Percentiles rank a stretch among this genome's conserved stretches.
Conservation (phyloP, 106 monocot genomes). For the Apostasia shenzhenica region DNA sequence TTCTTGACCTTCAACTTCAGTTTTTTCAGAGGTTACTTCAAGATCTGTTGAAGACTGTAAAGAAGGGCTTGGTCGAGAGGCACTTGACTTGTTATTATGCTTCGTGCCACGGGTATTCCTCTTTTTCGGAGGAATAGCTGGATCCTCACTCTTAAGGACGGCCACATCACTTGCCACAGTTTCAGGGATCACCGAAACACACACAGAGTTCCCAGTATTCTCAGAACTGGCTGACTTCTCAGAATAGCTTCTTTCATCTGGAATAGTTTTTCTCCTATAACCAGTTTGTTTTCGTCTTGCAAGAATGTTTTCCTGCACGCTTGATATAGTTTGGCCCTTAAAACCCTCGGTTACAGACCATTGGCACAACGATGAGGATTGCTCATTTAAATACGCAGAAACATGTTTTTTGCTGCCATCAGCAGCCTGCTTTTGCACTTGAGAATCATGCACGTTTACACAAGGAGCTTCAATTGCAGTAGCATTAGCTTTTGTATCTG, state of each 20-base stretch:
- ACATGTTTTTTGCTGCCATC: slow-evolving; percentile 8
- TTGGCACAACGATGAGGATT: neutral
- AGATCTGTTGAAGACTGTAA: slow-evolving; percentile 8
- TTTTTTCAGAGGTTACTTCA: slow-evolving; percentile 16
- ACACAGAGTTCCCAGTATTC: slow-evolving; percentile 9
- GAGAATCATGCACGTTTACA: slow-evolving; percentile 1
- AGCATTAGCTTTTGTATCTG: neutral
- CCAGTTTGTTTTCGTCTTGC: slow-evolving; percentile 45
- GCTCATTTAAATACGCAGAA: neutral
- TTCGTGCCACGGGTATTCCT: slow-evolving; percentile 32
- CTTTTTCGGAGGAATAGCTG: slow-evolving; percentile 35
- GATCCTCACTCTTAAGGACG: slow-evolving; percentile 10
- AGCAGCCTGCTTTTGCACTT: slow-evolving; percentile 1
- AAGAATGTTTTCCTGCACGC: slow-evolving; percentile 13
- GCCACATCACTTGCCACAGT: slow-evolving; percentile 2
- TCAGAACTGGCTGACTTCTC: slow-evolving; percentile 14
- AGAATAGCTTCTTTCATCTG: slow-evolving; percentile 18
- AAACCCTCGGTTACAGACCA: neutral
- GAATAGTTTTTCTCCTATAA: slow-evolving; percentile 32
- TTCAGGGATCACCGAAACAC: neutral
- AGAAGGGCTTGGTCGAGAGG: slow-evolving; percentile 9
- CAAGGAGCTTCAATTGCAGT: neutral
- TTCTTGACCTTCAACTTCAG: slow-evolving; percentile 8
- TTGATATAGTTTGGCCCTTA: slow-evolving; percentile 9
- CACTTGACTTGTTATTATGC: slow-evolving; percentile 38